These are phyloP conservation scores for Globisporangium cylindrosporum DNA, from an alignment of 352 stramenopile species.

Conservation along the genomic window DNA sequence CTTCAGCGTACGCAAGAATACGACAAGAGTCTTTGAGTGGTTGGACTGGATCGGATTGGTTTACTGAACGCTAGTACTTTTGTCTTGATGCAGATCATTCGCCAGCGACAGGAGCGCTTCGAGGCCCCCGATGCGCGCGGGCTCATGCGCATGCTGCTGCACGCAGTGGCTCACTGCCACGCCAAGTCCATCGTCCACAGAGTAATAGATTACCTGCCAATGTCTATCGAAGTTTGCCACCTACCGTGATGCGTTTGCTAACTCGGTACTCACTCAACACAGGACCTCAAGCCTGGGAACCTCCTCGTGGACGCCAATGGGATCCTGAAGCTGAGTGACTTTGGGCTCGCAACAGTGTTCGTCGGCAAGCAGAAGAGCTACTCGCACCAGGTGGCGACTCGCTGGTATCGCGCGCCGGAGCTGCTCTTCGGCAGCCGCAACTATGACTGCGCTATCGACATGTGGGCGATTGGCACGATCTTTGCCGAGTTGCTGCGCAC, in stretches of 20 bases:
- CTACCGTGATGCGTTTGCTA: background rate
- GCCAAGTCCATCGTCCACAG: constrained; percentile 61
- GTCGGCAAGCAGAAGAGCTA: constrained; percentile 34
- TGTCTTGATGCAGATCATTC: constrained; percentile 30
- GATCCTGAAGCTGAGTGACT: constrained; percentile 75
- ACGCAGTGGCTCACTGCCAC: constrained; percentile 62
- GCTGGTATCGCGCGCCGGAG: constrained; percentile 82
- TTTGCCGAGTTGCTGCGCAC: constrained; percentile 62
- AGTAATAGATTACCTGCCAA: constrained; percentile 14
- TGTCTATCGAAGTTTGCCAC: background rate
- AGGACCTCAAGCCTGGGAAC: constrained; percentile 80
- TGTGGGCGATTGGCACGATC: constrained; percentile 71
- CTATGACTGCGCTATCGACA: constrained; percentile 64
- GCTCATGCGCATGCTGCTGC: constrained; percentile 68
- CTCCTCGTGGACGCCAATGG: constrained; percentile 48
- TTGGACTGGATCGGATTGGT: background rate
- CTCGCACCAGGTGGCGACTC: constrained; percentile 75
- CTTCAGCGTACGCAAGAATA: constrained; percentile 27
- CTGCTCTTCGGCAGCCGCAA: constrained; percentile 66
- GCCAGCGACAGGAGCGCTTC: constrained; percentile 34
- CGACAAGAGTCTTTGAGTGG: background rate
- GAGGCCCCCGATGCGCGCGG: constrained; percentile 40
- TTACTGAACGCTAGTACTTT: background rate
- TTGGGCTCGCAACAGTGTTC: constrained; percentile 75
- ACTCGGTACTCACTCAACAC: background rate